phyloP scores from a whole-genome alignment of 2,329 filamentous ascomycete genomes.

The Alternaria solani region DNA sequence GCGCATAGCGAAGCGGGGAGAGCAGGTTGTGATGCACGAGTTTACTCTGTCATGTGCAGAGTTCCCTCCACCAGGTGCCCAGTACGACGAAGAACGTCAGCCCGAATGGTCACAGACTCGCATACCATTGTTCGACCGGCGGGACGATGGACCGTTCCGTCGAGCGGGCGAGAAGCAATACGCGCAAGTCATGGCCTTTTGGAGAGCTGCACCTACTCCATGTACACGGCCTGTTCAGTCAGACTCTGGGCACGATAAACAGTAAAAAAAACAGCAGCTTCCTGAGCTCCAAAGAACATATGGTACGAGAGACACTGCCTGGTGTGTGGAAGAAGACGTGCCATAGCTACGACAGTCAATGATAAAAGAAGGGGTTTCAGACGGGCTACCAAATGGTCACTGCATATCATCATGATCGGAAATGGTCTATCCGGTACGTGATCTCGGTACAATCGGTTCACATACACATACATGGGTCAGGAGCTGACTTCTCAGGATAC shows the following conservation, averaged over 20 bases:
- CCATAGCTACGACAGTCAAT: background rate
- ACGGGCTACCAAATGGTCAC: background rate
- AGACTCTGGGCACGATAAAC: background rate
- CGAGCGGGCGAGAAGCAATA: constrained; percentile 1
- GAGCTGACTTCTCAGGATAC: background rate
- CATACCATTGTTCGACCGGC: background rate
- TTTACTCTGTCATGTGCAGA: background rate
- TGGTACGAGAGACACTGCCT: background rate
- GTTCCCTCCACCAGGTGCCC: background rate
- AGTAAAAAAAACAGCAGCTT: background rate
- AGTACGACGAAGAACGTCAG: constrained; percentile 6
- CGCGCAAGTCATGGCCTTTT: background rate
- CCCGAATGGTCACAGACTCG: constrained; percentile 9
- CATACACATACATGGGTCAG: background rate
- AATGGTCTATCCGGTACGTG: background rate
- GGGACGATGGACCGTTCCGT: constrained; percentile 7
- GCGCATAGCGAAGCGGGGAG: background rate
- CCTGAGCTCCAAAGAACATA: background rate
- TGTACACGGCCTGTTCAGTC: background rate
- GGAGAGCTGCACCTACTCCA: no score
- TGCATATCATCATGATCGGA: background rate
- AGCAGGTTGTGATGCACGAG: background rate
- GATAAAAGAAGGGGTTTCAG: background rate
- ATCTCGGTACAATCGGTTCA: background rate
- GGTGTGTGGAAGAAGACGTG: background rate